Conservation (phyloP, 331 rosid species). For the Stylosanthes scabra region DNA sequence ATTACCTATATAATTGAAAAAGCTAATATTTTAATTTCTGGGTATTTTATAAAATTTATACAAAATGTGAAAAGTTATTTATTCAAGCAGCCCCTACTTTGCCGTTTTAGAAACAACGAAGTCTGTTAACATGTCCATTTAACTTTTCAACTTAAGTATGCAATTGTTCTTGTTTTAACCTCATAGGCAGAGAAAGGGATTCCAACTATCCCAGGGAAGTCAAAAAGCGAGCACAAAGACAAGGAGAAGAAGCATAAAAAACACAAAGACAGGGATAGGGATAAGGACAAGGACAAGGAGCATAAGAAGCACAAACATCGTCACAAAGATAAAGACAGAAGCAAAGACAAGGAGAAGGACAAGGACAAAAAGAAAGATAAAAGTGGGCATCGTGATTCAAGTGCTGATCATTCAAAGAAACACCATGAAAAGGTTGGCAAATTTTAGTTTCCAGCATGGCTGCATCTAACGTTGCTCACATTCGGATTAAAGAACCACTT, state of each 20-base stretch:
- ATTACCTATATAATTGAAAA: no score
- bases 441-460: slow-evolving; percentile 30
- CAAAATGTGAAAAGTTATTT: no score
- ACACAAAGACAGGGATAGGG: slow-evolving; percentile 82
- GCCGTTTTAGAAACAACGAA: slow-evolving; percentile 1
- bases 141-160: slow-evolving; percentile 7
- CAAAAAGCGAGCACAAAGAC: slow-evolving; percentile 85
- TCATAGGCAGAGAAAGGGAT: slow-evolving; percentile 88
- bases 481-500: slow-evolving; percentile 1
- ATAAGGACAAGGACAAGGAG: slow-evolving; percentile 92
- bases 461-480: slow-evolving; percentile 34
- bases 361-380: slow-evolving; percentile 95
- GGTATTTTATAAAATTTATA: no score
- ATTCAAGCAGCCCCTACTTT: background rate
- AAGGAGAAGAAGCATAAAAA: slow-evolving; percentile 95
- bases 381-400: slow-evolving; percentile 84
- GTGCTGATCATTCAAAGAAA: slow-evolving; percentile 89
- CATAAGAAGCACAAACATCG: slow-evolving; percentile 93
- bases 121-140: slow-evolving; percentile 9
- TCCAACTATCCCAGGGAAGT: slow-evolving; percentile 80
- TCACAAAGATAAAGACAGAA: slow-evolving; percentile 80
- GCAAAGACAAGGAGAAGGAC: slow-evolving; percentile 66
- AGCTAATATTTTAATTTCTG: no score
- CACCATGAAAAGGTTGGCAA: slow-evolving; percentile 90
- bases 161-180: slow-evolving; percentile 5